These are phyloP conservation scores for Paratinospora sagittata DNA, from an alignment of 164 flowering plant species.

Conservation along the genomic window DNA sequence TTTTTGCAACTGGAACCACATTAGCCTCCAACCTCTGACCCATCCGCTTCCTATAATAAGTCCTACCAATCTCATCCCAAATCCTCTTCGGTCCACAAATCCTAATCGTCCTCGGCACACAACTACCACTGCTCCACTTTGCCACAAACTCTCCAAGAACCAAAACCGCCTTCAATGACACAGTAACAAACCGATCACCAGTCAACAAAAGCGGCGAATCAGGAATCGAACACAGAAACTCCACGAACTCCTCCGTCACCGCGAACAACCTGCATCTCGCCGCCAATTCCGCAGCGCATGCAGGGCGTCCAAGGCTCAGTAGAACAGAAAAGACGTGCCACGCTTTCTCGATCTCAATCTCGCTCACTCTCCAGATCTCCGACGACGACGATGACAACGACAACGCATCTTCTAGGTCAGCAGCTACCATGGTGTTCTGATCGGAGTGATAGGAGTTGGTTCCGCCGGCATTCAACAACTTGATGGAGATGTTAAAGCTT, in stretches of 20 bases:
- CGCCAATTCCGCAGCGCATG: constrained; percentile 28
- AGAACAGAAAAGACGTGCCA: constrained; percentile 33
- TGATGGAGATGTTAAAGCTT: neutral
- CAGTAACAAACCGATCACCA: constrained; percentile 20
- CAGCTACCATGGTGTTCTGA: constrained; percentile 16
- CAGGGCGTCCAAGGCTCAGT: constrained; percentile 30
- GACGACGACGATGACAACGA: neutral
- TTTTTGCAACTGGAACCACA: constrained; percentile 15
- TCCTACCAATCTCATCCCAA: constrained; percentile 16
- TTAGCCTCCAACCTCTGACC: constrained; percentile 3
- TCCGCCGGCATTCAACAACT: neutral
- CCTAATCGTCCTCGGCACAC: constrained; percentile 17
- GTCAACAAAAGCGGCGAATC: constrained; percentile 34
- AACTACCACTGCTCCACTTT: neutral
- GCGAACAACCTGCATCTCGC: constrained; percentile 22
- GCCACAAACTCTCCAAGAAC: constrained; percentile 17
- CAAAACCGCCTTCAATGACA: constrained; percentile 17
- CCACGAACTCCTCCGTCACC: constrained; percentile 24
- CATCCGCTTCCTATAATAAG: constrained; percentile 38
- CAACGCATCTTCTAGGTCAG: neutral
- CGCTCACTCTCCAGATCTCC: neutral
- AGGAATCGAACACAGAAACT: constrained; percentile 35
- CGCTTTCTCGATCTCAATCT: constrained; percentile 25
- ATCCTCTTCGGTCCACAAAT: constrained; percentile 6
- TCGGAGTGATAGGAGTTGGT: neutral